These are phyloP conservation scores for Allantophomopsis lycopodina DNA, from an alignment of 2,329 filamentous ascomycete species.

Conservation along the genomic window DNA sequence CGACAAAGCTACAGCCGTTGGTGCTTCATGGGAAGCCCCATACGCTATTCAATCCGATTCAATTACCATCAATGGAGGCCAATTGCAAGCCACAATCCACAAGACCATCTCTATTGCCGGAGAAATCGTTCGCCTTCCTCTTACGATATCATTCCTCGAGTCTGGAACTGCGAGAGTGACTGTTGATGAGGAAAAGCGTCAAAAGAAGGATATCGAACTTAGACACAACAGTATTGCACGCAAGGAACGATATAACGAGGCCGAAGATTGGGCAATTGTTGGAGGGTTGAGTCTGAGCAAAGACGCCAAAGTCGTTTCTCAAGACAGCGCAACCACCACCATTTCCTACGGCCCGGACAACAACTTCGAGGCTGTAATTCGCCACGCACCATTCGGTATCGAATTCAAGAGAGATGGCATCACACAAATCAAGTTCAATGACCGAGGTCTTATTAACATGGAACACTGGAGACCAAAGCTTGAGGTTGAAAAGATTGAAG, in stretches of 20 bases:
- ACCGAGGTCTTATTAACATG: constrained; percentile 78
- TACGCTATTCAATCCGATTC: constrained; percentile 65
- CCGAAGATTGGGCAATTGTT: constrained; percentile 72
- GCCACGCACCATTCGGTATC: constrained; percentile 68
- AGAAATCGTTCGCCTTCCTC: constrained; percentile 64
- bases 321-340: constrained; percentile 55
- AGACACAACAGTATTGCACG: constrained; percentile 71
- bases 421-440: constrained; percentile 78
- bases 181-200: constrained; percentile 81
- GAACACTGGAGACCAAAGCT: constrained; percentile 92
- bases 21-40: constrained; percentile 61
- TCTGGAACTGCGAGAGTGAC: constrained; percentile 79
- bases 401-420: constrained; percentile 76
- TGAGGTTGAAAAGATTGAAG: constrained; percentile 34
- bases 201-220: constrained; percentile 79
- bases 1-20: constrained; percentile 54
- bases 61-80: constrained; percentile 63
- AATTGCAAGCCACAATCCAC: constrained; percentile 66
- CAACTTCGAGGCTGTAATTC: constrained; percentile 71
- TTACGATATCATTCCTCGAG: constrained; percentile 79
- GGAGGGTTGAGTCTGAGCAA: constrained; percentile 65
- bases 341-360: constrained; percentile 67
- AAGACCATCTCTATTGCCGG: constrained; percentile 57
- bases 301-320: constrained; percentile 51
- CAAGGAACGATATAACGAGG: constrained; percentile 93